Percentiles rank a stretch among this genome's conserved stretches.
Conservation (phyloP, 805 yeast species). For the Lachancea quebecensis region DNA sequence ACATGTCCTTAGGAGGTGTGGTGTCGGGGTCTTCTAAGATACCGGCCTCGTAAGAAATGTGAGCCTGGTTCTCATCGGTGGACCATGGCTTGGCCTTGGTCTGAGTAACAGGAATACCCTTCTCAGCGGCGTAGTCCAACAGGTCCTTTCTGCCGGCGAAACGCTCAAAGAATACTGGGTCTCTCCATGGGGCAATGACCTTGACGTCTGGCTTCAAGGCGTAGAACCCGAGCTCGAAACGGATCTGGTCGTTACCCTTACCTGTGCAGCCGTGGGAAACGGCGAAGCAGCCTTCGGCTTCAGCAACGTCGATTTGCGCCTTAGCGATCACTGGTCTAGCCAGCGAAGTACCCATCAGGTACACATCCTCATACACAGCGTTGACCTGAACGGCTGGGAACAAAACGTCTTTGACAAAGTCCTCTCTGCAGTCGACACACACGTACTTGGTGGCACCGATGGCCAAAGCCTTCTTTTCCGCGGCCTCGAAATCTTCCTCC, state of each 20-base stretch:
- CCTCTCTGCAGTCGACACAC: slow-evolving; percentile 88
- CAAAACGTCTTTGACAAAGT: slow-evolving; percentile 87
- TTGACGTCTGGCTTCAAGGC: slow-evolving; percentile 96
- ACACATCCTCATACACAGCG: slow-evolving; percentile 96
- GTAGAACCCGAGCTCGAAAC: slow-evolving; percentile 94
- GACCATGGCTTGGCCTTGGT: slow-evolving; percentile 99
- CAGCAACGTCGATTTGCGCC: slow-evolving; percentile 97
- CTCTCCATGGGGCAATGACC: slow-evolving; percentile 99
- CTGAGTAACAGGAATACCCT: slow-evolving; percentile 91
- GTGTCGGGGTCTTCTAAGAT: slow-evolving; percentile 97
- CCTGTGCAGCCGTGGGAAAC: slow-evolving; percentile 99
- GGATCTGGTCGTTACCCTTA: slow-evolving; percentile 98
- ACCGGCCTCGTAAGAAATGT: slow-evolving; percentile 98
- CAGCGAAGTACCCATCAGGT: slow-evolving; percentile 91
- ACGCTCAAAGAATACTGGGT: slow-evolving; percentile 87
- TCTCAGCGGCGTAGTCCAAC: slow-evolving; percentile 86
- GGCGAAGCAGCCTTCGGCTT: slow-evolving; percentile 95
- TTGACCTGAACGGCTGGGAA: slow-evolving; percentile 96
- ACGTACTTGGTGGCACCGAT: slow-evolving; percentile 97
- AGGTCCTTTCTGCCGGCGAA: slow-evolving; percentile 98
- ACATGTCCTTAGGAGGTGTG: slow-evolving; percentile 99
- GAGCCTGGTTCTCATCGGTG: slow-evolving; percentile 98
- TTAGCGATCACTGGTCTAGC: slow-evolving; percentile 99
- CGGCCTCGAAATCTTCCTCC: slow-evolving; percentile 98
- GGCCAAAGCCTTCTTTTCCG: slow-evolving; percentile 90